phyloP scores from a whole-genome alignment of 441 rosid species.

The Populus hybrid region DNA sequence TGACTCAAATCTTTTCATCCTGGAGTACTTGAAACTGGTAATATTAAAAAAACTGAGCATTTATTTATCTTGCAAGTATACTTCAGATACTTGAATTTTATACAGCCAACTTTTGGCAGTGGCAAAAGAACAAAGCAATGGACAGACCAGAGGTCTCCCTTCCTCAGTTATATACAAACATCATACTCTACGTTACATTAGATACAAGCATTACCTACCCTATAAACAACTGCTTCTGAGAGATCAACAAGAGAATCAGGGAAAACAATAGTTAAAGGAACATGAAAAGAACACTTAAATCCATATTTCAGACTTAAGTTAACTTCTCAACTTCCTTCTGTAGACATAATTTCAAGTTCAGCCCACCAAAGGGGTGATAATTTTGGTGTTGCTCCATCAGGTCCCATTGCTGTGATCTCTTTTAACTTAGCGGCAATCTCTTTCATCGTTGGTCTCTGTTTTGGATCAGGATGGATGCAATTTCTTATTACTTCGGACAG shows the following conservation, averaged over 20 bases:
- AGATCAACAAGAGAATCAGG: constrained; percentile 7
- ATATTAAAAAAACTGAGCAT: neutral
- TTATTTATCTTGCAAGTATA: constrained; percentile 4
- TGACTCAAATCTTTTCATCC: constrained; percentile 1
- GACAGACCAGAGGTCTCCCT: constrained; percentile 5
- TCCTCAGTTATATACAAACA: constrained; percentile 23
- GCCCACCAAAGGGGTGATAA: constrained; percentile 95
- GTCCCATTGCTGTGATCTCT: constrained; percentile 67
- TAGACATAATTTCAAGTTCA: constrained; percentile 78
- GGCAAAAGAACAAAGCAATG: constrained; percentile 3
- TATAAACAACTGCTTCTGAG: constrained; percentile 10
- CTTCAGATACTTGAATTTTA: constrained; percentile 7
- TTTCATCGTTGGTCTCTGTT: constrained; percentile 57
- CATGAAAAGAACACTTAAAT: constrained; percentile 3
- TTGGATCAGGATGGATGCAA: constrained; percentile 61
- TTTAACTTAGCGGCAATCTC: constrained; percentile 53
- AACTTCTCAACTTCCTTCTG: constrained; percentile 42
- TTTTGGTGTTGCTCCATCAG: constrained; percentile 70
- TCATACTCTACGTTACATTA: neutral
- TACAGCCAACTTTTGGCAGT: constrained; percentile 9
- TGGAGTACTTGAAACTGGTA: constrained; percentile 8
- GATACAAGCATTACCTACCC: constrained; percentile 10
- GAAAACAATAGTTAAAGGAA: constrained; percentile 2
- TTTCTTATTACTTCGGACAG: constrained; percentile 55
- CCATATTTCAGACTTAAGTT: constrained; percentile 1